Evolutionary conservation across 768 basidiomycete genomes (phyloP).

Genomic region (Podaxis rugospora): DNA sequence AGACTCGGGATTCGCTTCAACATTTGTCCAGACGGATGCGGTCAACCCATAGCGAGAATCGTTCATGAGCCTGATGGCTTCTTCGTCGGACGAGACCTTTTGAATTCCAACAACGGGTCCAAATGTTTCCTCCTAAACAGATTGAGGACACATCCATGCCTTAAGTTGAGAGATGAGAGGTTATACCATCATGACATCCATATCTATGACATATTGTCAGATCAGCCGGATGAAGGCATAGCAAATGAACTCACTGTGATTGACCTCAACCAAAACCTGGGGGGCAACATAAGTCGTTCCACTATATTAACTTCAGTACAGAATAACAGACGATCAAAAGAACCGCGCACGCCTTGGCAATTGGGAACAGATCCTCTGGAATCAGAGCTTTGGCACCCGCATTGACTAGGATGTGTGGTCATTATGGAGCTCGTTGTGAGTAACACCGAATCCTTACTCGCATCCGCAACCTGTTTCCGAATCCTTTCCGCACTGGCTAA

Average conservation of each 20-base stretch:
- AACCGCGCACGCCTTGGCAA: conserved; percentile 61
- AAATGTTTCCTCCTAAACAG: conserved; percentile 75
- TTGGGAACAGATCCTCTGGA: conserved; percentile 59
- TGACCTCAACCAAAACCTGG: conserved; percentile 83
- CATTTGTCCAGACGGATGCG: conserved; percentile 91
- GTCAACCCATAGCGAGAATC: conserved; percentile 95
- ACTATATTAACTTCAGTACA: conserved; percentile 28
- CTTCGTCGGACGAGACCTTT: conserved; percentile 83
- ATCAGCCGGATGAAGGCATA: background rate
- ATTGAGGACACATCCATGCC: background rate
- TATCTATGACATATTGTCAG: conserved; percentile 39
- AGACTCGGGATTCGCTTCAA: conserved; percentile 52
- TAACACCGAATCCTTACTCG: conserved; percentile 42
- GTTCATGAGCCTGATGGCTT: conserved; percentile 91
- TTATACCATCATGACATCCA: conserved; percentile 88
- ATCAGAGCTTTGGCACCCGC: conserved; percentile 80
- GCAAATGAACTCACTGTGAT: conserved; percentile 62
- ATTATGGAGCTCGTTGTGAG: background rate
- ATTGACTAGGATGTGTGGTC: conserved; percentile 38
- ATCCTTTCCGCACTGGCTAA: conserved; percentile 82
- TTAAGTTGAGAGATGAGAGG: conserved; percentile 3
- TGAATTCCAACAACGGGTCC: conserved; percentile 93
- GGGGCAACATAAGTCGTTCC: conserved; percentile 88
- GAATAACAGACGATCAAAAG: background rate
- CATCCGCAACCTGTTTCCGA: conserved; percentile 81